These are phyloP conservation scores for Coniferiporia sulphurascens DNA, from an alignment of 1,284 basidiomycete genomes.

Conservation along the genomic window DNA sequence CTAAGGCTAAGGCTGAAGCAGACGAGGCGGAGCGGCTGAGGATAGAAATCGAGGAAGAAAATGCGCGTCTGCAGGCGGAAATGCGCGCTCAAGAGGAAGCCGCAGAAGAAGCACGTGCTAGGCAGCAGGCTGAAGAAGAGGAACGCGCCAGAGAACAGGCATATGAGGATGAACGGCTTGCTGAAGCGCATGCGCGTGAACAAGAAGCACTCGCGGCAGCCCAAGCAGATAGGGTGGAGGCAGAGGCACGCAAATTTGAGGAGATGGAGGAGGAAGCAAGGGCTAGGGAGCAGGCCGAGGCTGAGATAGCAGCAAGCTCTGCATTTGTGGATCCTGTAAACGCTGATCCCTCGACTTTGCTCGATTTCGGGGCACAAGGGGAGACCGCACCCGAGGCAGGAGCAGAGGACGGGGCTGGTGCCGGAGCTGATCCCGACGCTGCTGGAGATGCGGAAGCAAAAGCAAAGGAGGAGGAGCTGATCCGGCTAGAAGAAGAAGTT, in stretches of 20 bases:
- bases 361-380: background rate
- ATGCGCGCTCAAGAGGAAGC: too few species aligned
- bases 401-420: background rate
- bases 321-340: background rate
- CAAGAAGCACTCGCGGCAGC: too few species aligned
- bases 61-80: too few species aligned
- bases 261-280: background rate
- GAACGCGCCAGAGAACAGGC: too few species aligned
- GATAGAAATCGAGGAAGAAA: background rate
- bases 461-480: background rate
- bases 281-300: conserved; percentile 1
- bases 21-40: background rate
- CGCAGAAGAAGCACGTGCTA: too few species aligned
- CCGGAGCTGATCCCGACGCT: background rate
- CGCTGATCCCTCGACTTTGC: background rate
- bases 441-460: background rate
- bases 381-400: too few species aligned
- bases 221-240: background rate
- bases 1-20: background rate
- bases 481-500: background rate
- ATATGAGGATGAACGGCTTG: too few species aligned
- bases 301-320: background rate
- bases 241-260: background rate
- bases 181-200: too few species aligned
- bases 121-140: too few species aligned